Evolutionary conservation across 1,284 basidiomycete genomes (phyloP), one percentile per base, ranked within the genome.

Genomic region (Cryptococcus wingfieldii): DNA sequence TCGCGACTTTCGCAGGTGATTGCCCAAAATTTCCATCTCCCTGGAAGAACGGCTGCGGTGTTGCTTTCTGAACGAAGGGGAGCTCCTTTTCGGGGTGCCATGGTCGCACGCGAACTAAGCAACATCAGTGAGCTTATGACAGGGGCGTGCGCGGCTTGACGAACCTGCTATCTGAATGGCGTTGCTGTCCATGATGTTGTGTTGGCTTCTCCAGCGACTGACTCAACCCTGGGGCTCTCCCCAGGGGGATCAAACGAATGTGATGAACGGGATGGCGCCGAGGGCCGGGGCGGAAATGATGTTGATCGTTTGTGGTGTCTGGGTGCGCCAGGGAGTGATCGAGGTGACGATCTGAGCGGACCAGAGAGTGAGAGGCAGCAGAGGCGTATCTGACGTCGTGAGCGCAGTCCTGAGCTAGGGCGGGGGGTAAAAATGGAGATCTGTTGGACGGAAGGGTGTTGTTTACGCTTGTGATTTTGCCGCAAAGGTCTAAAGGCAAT

Each of bases 41-140:
- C 47, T 89, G 84, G 59, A 92, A 83, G 58, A 84, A 86, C 53
- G 80, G 82, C 54, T 68, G 67, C 61, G 61, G 63, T 46, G 81
- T 81, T 64, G 86, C 65, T 53, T 66, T 85, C 53, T 87, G 86
- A 41, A 96, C 83, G 51, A 87, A 85, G 14, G 86, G 84, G 18
- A 85, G 82, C 78, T 97, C 94, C 81, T 85, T 88, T 50, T 85
- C 56, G 28, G 86, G 61, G 49, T 73, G 88, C 57, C 92, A 90
- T 49, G 93, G 93, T 54, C 93, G 85, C 53, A 94, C 88, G 62
- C 93, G 90, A 50, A 97, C 93, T 93, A 37, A 13, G 39, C 19
- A 37, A 41, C 23, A 27, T 43, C 28, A 16, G n/a, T 44, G 34
- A 31, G 53, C 28, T n/a, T 14, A 16, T 13, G 31, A 31, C 9